phyloP scores from a whole-genome alignment of 2,329 filamentous ascomycete species.

The Penicillium crustosum region DNA sequence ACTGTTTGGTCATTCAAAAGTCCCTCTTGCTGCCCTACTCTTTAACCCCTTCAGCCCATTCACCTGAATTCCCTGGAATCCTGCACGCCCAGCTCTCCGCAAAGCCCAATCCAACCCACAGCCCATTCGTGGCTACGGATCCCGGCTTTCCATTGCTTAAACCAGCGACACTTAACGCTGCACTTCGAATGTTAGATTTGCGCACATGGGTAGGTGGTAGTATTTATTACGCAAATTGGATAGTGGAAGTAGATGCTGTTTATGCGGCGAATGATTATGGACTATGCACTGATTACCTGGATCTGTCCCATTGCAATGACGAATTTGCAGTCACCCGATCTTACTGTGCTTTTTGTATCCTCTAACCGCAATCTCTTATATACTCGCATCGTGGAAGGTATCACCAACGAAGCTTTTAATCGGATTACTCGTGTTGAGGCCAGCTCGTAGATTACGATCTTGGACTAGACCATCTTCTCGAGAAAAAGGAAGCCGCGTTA shows the following conservation, averaged over 20 bases:
- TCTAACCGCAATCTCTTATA: constrained; percentile 12
- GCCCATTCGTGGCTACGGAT: too few species aligned
- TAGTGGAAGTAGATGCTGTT: constrained; percentile 13
- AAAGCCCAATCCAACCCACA: too few species aligned
- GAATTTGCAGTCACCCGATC: constrained; percentile 1
- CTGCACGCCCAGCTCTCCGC: too few species aligned
- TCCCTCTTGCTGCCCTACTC: too few species aligned
- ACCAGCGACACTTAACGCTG: constrained; percentile 6
- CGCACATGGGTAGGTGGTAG: constrained; percentile 10
- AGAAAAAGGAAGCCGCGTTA: constrained; percentile 1
- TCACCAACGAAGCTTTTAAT: not conserved
- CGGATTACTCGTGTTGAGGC: not conserved
- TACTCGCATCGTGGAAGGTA: constrained; percentile 1
- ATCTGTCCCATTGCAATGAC: constrained; percentile 7
- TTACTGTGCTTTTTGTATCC: constrained; percentile 3
- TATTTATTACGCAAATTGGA: not conserved
- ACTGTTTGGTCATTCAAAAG: too few species aligned
- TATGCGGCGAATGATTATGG: constrained; percentile 13
- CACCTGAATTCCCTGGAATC: too few species aligned
- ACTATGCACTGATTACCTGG: constrained; percentile 8
- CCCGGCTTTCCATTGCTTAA: constrained; percentile 6
- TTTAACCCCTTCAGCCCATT: too few species aligned
- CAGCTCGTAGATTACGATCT: constrained; percentile 11
- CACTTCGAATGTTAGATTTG: constrained; percentile 8
- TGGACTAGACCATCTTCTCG: constrained; percentile 12